Base-by-base conservation (phyloP, 345 rosid species). In the Heritiera fomes region DNA sequence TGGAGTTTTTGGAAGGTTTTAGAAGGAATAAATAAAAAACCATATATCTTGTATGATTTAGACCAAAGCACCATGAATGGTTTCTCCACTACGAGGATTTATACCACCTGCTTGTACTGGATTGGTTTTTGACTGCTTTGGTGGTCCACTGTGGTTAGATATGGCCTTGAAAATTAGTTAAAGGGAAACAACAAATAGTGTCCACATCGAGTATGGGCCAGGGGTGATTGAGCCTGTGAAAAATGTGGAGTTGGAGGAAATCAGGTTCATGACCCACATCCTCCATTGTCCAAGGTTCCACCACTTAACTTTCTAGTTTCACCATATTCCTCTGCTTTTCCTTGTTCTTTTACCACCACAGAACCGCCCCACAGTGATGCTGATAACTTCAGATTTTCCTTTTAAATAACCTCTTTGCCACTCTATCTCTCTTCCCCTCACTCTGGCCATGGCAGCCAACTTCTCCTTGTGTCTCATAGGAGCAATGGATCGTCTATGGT, bases 401-500 rank as follows among this genome's bases (percentile, higher is more conserved):
- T 53, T 68, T 52, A 77, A 63, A 12, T 50, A 32, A 64, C 11
- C 14, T 13, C 45, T 14, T 20, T 30, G 46, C 45, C 28, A 6
- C 53, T 69, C 56, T 46, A 9, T 18, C 58, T 49, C 74, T 8
- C 18, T 49, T 45, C 32, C 3, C 75, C 56, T 17, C 69, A 32
- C 10, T 63, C 23, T 0, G 2, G 5, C 69, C 5, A 87, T 89
- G 90, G 89, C 85, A 41, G 86, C 82, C 30, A 70, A 40, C 30
- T 46, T 75, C 78, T 80, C 87, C 28, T 46, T 84, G 0, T 84
- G 82, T 76, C 75, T 89, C 38, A 52, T 88, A 20, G 80, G 75
- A 52, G 81, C 76, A 38, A 91, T 89, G 95, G 93, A 91, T 65
- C 82, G 87, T n/a, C 89, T 89, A 23, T 89, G 95, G 95, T 91